These are phyloP conservation scores for Lecanicillium sp. DNA, from an alignment of 2,329 filamentous ascomycete genomes.

Conservation along the genomic window DNA sequence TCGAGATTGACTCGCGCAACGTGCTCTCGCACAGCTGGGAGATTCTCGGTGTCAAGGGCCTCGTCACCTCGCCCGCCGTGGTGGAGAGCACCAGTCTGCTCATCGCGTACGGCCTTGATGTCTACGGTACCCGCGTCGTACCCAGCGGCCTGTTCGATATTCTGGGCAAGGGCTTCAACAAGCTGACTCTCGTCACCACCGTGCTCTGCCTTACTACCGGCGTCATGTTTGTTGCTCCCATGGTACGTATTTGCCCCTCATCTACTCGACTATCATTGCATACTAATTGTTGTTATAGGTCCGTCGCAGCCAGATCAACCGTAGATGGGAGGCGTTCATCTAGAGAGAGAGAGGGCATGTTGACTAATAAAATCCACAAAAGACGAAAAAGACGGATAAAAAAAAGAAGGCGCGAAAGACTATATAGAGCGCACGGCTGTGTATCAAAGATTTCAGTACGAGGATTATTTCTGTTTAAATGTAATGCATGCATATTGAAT, in stretches of 20 bases:
- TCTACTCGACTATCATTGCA: not conserved
- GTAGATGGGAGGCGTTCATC: conserved; percentile 47
- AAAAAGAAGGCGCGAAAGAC: too few species aligned
- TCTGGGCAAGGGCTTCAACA: conserved; percentile 88
- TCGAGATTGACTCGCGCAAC: conserved; percentile 80
- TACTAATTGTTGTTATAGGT: conserved; percentile 38
- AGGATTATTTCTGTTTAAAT: not conserved
- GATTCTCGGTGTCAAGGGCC: conserved; percentile 64
- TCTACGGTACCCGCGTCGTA: conserved; percentile 81
- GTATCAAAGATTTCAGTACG: not conserved
- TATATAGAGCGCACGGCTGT: too few species aligned
- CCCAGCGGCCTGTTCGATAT: conserved; percentile 90
- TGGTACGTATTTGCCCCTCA: conserved; percentile 57
- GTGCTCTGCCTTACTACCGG: conserved; percentile 73
- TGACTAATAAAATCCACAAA: not conserved
- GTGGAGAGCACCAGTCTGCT: conserved; percentile 90
- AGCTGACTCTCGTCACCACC: conserved; percentile 75
- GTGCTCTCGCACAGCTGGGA: conserved; percentile 78
- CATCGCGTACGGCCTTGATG: conserved; percentile 79
- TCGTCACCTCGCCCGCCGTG: conserved; percentile 70
- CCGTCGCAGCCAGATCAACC: conserved; percentile 62
- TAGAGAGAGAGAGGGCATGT: conserved; percentile 17
- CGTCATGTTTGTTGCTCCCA: conserved; percentile 71
- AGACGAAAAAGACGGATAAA: too few species aligned
- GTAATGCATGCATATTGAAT: conserved; percentile 3